Percentiles rank a stretch among this genome's conserved stretches.
These are phyloP conservation scores for Pseudonitzschia multiseries DNA, from an alignment of 108 stramenopile genomes.

Conservation along the genomic window DNA sequence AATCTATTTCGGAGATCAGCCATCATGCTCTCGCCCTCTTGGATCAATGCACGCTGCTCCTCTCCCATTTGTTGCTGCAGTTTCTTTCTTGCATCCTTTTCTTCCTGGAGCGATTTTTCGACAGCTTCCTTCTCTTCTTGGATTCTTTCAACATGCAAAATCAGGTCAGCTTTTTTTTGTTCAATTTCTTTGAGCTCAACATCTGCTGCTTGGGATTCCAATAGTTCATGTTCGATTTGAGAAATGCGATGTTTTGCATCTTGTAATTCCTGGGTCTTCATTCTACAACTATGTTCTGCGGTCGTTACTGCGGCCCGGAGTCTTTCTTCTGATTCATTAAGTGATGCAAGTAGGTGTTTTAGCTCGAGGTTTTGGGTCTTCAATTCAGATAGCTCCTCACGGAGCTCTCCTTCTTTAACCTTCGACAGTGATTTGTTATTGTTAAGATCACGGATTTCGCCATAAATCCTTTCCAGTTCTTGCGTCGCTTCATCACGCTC, in stretches of 20 bases:
- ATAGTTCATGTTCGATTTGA: slow-evolving; percentile 61
- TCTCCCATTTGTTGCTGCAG: slow-evolving; percentile 58
- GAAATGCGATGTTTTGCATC: slow-evolving; percentile 29
- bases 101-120: slow-evolving; percentile 41
- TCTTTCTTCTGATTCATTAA: slow-evolving; percentile 64
- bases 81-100: slow-evolving; percentile 40
- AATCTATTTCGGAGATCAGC: slow-evolving; percentile 39
- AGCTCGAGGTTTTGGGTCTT: slow-evolving; percentile 54
- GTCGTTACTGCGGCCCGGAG: slow-evolving; percentile 36
- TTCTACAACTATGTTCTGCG: slow-evolving; percentile 41
- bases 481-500: slow-evolving; percentile 38
- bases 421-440: slow-evolving; percentile 8
- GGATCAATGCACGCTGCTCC: slow-evolving; percentile 63
- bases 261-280: slow-evolving; percentile 29
- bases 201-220: slow-evolving; percentile 3
- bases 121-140: slow-evolving; percentile 51
- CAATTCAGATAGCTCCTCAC: slow-evolving; percentile 26
- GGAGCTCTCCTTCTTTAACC: slow-evolving; percentile 10
- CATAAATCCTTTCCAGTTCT: slow-evolving; percentile 28
- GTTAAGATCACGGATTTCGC: slow-evolving; percentile 21
- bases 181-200: slow-evolving; percentile 13
- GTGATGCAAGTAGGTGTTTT: slow-evolving; percentile 52
- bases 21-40: slow-evolving; percentile 71
- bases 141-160: neutral
- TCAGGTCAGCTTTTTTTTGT: slow-evolving; percentile 1